Evolutionary conservation across 1,284 basidiomycete genomes (phyloP).

Genomic region (Ustilago nuda): DNA sequence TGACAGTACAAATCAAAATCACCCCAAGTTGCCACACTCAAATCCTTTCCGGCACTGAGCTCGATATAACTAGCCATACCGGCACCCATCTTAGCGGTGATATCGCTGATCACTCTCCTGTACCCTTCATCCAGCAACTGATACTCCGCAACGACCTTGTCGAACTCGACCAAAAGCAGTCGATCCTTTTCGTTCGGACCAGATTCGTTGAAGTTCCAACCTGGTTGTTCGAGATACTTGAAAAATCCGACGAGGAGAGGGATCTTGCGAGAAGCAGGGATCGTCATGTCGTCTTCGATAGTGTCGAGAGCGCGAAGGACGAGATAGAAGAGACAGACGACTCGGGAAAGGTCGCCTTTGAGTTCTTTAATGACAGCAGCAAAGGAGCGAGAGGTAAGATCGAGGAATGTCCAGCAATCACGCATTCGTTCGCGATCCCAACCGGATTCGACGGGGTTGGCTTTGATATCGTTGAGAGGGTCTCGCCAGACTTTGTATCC

Average conservation of each 20-base stretch:
- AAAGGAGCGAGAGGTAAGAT: conserved; percentile 89
- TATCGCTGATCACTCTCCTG: conserved; percentile 84
- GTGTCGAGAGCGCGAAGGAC: conserved; percentile 93
- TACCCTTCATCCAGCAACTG: conserved; percentile 74
- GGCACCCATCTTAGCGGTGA: conserved; percentile 77
- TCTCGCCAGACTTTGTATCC: conserved; percentile 71
- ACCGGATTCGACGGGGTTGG: conserved; percentile 66
- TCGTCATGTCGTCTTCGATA: conserved; percentile 98
- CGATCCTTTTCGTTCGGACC: conserved; percentile 93
- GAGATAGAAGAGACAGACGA: conserved; percentile 92
- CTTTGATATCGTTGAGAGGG: conserved; percentile 70
- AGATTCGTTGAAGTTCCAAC: conserved; percentile 86
- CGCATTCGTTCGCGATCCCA: conserved; percentile 76
- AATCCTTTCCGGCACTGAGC: conserved; percentile 44
- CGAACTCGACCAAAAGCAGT: conserved; percentile 86
- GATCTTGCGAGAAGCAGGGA: conserved; percentile 86
- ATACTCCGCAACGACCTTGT: conserved; percentile 85
- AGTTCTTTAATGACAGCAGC: conserved; percentile 95
- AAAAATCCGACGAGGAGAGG: conserved; percentile 87
- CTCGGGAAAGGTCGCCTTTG: conserved; percentile 91
- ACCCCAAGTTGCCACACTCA: conserved; percentile 68
- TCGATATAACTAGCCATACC: conserved; percentile 91
- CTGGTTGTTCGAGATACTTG: conserved; percentile 81
- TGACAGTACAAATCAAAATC: conserved; percentile 99
- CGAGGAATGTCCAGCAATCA: conserved; percentile 89